A percentile compares a stretch with the other conserved stretches of the same genome.
phyloP scores from a whole-genome alignment of 2,329 filamentous ascomycete genomes.

The Cercospora beticola region DNA sequence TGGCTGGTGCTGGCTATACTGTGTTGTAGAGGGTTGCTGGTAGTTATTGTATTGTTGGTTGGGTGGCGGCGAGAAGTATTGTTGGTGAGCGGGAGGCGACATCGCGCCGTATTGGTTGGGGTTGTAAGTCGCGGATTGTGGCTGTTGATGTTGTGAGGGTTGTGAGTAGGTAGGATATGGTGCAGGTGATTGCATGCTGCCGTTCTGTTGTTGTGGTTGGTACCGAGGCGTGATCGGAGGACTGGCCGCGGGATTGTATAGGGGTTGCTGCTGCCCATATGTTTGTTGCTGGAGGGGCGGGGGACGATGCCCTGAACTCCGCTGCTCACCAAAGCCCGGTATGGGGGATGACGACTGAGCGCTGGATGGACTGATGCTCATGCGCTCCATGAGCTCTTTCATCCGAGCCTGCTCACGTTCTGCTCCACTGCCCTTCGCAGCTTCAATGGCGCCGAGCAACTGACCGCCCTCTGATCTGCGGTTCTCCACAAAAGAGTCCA shows the following conservation, averaged over 20 bases:
- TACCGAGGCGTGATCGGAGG: slow-evolving; percentile 51
- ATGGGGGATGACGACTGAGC: slow-evolving; percentile 44
- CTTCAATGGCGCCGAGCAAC: slow-evolving; percentile 83
- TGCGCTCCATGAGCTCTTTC: slow-evolving; percentile 87
- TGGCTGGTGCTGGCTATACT: slow-evolving; percentile 62
- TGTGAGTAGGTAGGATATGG: slow-evolving; percentile 30
- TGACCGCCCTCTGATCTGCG: slow-evolving; percentile 86
- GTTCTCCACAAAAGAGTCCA: slow-evolving; percentile 96
- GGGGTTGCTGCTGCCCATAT: slow-evolving; percentile 40
- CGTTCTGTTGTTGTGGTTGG: slow-evolving; percentile 29
- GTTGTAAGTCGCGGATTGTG: slow-evolving; percentile 41
- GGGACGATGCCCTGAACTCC: slow-evolving; percentile 38
- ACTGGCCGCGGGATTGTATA: slow-evolving; percentile 53
- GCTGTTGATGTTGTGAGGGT: slow-evolving; percentile 22
- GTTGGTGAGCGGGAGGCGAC: slow-evolving; percentile 59
- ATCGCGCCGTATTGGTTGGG: slow-evolving; percentile 48
- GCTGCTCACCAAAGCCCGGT: slow-evolving; percentile 29
- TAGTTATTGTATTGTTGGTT: slow-evolving; percentile 42
- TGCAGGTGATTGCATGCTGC: slow-evolving; percentile 33
- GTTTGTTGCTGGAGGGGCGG: slow-evolving; percentile 46
- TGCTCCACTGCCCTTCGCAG: slow-evolving; percentile 66
- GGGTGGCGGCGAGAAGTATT: slow-evolving; percentile 52
- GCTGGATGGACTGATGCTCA: slow-evolving; percentile 70
- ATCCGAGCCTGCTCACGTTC: slow-evolving; percentile 84
- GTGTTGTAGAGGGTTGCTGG: slow-evolving; percentile 51